Percentiles rank a stretch among this genome's conserved stretches.
Evolutionary conservation across 192 early-diverging fungal genomes (phyloP).

Genomic region (Gaertneriomyces sp.): DNA sequence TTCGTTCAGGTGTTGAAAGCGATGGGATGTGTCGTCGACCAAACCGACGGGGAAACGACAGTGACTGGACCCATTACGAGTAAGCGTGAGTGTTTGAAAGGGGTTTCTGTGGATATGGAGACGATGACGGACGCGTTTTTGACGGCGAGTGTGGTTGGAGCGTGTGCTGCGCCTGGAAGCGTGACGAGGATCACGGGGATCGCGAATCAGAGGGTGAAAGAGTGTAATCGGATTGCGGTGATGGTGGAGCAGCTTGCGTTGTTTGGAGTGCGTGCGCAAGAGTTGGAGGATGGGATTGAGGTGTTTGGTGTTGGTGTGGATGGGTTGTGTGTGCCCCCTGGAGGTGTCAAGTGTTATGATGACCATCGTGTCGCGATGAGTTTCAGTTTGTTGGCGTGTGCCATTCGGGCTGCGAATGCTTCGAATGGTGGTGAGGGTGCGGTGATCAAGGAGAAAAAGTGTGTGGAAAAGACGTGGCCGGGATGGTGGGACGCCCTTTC

Average conservation of each 20-base stretch:
- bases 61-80: constrained; percentile 78
- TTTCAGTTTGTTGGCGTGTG: constrained; percentile 79
- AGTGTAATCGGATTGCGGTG: constrained; percentile 95
- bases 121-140: constrained; percentile 99
- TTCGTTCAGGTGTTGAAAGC: constrained; percentile 77
- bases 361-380: constrained; percentile 99
- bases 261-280: constrained; percentile 80
- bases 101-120: constrained; percentile 92
- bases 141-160: constrained; percentile 88
- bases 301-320: constrained; percentile 61
- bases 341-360: constrained; percentile 88
- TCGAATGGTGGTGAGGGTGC: not conserved
- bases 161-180: constrained; percentile 60
- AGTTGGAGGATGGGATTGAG: constrained; percentile 88
- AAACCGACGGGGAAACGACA: constrained; percentile 84
- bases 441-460: constrained; percentile 84
- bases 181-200: constrained; percentile 89
- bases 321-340: constrained; percentile 55
- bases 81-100: constrained; percentile 45
- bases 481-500: constrained; percentile 97
- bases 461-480: constrained; percentile 99
- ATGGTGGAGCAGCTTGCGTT: constrained; percentile 90
- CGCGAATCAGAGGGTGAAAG: constrained; percentile 96
- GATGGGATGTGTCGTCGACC: constrained; percentile 90
- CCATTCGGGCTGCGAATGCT: constrained; percentile 34